Evolutionary conservation across 805 yeast species (phyloP), one percentile per base, ranked within the genome.

Genomic region (Babjeviella inositovora): DNA sequence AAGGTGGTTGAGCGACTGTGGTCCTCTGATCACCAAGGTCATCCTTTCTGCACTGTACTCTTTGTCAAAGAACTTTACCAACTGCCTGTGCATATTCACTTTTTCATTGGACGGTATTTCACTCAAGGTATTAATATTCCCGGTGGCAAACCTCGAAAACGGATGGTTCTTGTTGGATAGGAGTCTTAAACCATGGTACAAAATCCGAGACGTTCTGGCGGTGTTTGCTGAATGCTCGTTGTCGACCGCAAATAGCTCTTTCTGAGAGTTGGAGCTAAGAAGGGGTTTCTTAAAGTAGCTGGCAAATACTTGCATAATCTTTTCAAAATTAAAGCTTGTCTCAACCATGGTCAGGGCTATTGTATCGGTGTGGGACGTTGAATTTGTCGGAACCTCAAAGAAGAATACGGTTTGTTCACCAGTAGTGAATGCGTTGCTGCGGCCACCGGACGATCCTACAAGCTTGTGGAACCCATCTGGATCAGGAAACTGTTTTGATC

Each of bases 171-270:
- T 22, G 25, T 52, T 51, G 1, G 75, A 53, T 9, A 76, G 33
- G 3, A 69, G 28, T 22, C 74, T 53, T 5, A 64, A 38, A 1
- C 72, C 79, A 32, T 77, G 82, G 29, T 60, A 70, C 15, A 71
- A 33, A 1, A 65, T 38, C 37, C 72, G 71, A 5, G 50, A 54
- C 1, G 31, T 8, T 8, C 48, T 44, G 2, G 53, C 34, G 8
- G 54, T 45, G 30, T 76, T 77, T n/a, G 57, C 52, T 4, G 42
- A 45, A 37, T 76, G 85, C 32, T 77, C 92, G 35, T 68, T 70
- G 32, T 74, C 65, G 16, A 77, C 57, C 1, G 80, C 70, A 22
- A 51, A 45, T 0, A 73, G 50, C 40, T 77, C 87, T 23, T 56
- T 51, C 17, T 51, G 47, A 19, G 45, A 36, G 3, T 32, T 32